These are phyloP conservation scores for Exophiala spinifera DNA, from an alignment of 2,329 filamentous ascomycete species.

Conservation along the genomic window DNA sequence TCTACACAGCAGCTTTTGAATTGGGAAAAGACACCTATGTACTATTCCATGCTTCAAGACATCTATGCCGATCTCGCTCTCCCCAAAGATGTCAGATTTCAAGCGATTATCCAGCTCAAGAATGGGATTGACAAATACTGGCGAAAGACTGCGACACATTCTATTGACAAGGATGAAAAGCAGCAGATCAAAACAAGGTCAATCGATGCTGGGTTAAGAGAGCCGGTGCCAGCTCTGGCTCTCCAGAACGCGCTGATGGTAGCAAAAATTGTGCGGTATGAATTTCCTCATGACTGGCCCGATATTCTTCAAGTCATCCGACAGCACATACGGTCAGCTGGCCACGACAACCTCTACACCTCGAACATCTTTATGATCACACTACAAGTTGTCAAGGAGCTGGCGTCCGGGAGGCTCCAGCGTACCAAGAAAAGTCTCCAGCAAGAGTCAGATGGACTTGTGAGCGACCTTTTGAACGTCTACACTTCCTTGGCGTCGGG, in stretches of 20 bases:
- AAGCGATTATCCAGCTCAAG: conserved; percentile 90
- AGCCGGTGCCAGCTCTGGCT: conserved; percentile 71
- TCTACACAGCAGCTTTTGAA: conserved; percentile 65
- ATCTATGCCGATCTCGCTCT: conserved; percentile 78
- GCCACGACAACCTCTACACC: conserved; percentile 16
- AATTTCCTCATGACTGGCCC: conserved; percentile 83
- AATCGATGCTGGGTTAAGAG: conserved; percentile 72
- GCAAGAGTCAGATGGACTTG: conserved; percentile 74
- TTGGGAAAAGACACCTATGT: conserved; percentile 67
- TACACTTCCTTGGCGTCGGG: conserved; percentile 68
- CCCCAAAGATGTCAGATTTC: conserved; percentile 74
- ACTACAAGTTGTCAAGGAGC: conserved; percentile 84
- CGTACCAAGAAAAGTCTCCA: conserved; percentile 74
- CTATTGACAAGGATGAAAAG: conserved; percentile 69
- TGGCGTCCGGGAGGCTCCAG: conserved; percentile 74
- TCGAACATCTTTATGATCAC: conserved; percentile 42
- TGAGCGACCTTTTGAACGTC: conserved; percentile 73
- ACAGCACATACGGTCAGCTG: conserved; percentile 33
- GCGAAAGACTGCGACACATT: conserved; percentile 73
- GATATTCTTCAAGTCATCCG: conserved; percentile 39
- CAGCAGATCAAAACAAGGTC: conserved; percentile 69
- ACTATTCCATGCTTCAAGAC: conserved; percentile 69
- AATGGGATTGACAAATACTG: conserved; percentile 96
- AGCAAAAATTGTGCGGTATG: conserved; percentile 83
- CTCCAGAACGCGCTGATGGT: conserved; percentile 84